These are phyloP conservation scores for Raphanus sativus DNA, from an alignment of 345 rosid genomes.

Conservation along the genomic window DNA sequence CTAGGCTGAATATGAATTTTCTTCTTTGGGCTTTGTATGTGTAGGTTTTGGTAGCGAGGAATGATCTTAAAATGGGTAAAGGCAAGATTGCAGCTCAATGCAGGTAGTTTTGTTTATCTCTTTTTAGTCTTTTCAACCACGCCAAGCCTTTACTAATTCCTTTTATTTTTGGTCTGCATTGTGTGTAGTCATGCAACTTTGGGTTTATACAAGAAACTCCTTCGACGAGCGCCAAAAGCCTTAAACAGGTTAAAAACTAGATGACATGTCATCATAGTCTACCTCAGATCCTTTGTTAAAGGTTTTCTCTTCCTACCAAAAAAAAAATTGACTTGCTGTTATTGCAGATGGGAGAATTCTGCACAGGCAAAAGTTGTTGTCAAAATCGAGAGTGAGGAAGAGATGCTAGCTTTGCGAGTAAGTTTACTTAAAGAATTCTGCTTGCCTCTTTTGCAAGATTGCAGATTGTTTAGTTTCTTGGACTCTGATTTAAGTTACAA, in stretches of 20 bases:
- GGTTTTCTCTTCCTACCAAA: background rate
- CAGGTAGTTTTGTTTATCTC: slow-evolving; percentile 46
- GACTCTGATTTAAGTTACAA: background rate
- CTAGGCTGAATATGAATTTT: background rate
- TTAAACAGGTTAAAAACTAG: slow-evolving; percentile 57
- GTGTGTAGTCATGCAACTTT: slow-evolving; percentile 85
- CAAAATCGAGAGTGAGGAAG: slow-evolving; percentile 88
- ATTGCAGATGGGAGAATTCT: slow-evolving; percentile 86
- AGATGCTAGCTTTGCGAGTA: slow-evolving; percentile 84
- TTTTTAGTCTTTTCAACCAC: background rate
- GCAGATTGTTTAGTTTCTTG: background rate
- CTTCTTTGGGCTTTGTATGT: slow-evolving; percentile 8
- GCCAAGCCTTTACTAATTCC: background rate
- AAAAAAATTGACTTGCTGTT: slow-evolving; percentile 6
- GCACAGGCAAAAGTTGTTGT: slow-evolving; percentile 97
- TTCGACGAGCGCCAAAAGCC: slow-evolving; percentile 75
- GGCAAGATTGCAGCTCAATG: slow-evolving; percentile 99
- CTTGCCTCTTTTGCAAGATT: background rate
- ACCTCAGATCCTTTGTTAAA: background rate
- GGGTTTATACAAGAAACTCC: slow-evolving; percentile 88
- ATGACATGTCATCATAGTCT: slow-evolving; percentile 3
- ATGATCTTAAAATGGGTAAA: slow-evolving; percentile 98
- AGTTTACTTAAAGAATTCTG: slow-evolving; percentile 38
- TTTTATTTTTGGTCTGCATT: slow-evolving; percentile 3
- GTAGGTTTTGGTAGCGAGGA: slow-evolving; percentile 91